Evolutionary conservation across 139 green algal genomes (phyloP).

Genomic region (Zygnema circumcarinatum): DNA sequence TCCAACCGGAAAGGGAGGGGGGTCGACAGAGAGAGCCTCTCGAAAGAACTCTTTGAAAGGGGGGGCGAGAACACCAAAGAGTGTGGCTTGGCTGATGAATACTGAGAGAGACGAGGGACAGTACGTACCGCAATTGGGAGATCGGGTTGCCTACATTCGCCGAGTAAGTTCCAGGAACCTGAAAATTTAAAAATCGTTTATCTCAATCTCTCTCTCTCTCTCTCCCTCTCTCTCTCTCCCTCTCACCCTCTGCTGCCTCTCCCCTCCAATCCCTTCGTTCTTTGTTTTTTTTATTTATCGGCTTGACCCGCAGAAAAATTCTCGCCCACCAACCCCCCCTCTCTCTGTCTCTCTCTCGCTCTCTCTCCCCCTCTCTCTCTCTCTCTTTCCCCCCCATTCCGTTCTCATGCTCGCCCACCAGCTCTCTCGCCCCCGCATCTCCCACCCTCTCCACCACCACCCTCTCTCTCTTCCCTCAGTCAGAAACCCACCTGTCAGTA

Average conservation of each 20-base stretch:
- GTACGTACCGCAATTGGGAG: conserved; percentile 35
- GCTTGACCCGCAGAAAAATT: too few species aligned
- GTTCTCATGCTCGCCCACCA: neutral
- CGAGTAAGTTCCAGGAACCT: conserved; percentile 22
- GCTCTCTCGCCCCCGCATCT: too few species aligned
- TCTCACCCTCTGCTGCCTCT: too few species aligned
- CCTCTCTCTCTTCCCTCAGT: too few species aligned
- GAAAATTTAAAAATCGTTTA: too few species aligned
- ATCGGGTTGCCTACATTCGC: conserved; percentile 27
- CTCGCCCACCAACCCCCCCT: neutral
- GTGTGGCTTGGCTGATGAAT: conserved; percentile 11
- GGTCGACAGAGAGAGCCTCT: neutral
- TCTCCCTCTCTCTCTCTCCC: too few species aligned
- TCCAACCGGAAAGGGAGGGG: neutral
- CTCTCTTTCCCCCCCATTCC: neutral
- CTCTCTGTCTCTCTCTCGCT: neutral
- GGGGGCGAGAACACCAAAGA: neutral
- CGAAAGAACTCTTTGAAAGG: neutral
- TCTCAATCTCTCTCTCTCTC: too few species aligned
- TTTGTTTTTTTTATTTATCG: neutral
- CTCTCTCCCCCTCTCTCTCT: neutral
- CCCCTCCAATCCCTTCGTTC: neutral
- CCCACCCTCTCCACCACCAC: too few species aligned
- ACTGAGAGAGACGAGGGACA: conserved; percentile 1
- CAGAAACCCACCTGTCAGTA: too few species aligned